phyloP scores from a whole-genome alignment of 352 stramenopile species.

The Globisporangium uncinulatum region DNA sequence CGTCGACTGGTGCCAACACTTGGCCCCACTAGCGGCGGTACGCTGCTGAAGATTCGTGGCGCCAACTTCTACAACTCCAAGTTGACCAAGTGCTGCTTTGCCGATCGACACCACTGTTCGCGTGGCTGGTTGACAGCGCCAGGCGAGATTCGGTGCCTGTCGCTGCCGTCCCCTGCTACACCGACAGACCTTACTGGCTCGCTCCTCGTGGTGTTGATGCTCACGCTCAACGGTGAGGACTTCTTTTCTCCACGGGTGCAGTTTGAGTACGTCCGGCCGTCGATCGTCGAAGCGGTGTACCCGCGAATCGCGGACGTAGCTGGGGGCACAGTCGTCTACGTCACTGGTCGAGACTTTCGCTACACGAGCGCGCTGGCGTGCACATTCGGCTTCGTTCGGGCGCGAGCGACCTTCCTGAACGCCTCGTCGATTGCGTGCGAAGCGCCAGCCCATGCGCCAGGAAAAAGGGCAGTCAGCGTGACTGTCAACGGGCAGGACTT shows the following conservation, averaged over 20 bases:
- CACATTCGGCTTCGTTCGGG: slow-evolving; percentile 35
- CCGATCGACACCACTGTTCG: slow-evolving; percentile 28
- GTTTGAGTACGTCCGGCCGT: slow-evolving; percentile 63
- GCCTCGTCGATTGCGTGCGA: slow-evolving; percentile 47
- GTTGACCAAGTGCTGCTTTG: slow-evolving; percentile 61
- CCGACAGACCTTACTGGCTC: slow-evolving; percentile 9
- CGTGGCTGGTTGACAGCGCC: slow-evolving; percentile 29
- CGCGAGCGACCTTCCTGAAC: slow-evolving; percentile 56
- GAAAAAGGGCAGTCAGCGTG: slow-evolving; percentile 33
- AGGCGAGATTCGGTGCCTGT: slow-evolving; percentile 27
- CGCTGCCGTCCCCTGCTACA: slow-evolving; percentile 19
- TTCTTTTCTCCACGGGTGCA: slow-evolving; percentile 27
- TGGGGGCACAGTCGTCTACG: slow-evolving; percentile 50
- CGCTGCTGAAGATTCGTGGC: slow-evolving; percentile 44
- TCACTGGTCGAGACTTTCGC: slow-evolving; percentile 61
- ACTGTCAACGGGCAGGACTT: slow-evolving; percentile 74
- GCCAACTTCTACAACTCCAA: slow-evolving; percentile 54
- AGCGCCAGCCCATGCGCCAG: slow-evolving; percentile 29
- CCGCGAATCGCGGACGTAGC: slow-evolving; percentile 34
- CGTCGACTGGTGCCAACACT: slow-evolving; percentile 34
- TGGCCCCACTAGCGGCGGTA: slow-evolving; percentile 45
- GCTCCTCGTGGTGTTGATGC: slow-evolving; percentile 33
- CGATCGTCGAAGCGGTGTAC: slow-evolving; percentile 30
- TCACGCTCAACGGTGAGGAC: slow-evolving; percentile 82
- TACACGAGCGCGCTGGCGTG: slow-evolving; percentile 48